Base-by-base conservation (phyloP, 768 basidiomycete species). In the Trametes cubensis region DNA sequence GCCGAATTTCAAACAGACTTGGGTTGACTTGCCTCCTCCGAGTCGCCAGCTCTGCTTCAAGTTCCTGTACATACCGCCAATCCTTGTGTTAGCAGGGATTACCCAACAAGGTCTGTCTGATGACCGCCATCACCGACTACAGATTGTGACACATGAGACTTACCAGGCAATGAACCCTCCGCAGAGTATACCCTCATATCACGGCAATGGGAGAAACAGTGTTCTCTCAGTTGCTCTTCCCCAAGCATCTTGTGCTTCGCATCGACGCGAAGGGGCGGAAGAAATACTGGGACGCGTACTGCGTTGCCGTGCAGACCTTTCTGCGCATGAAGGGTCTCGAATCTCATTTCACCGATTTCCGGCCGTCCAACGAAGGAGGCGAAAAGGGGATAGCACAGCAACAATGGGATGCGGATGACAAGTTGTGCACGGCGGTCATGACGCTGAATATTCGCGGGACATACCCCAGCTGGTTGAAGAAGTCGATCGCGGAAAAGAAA, bases 361-460 rank as follows among this genome's bases (percentile, higher is more conserved):
- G 8, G 15, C 40, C 39, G 2, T 6, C 41, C 6, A 6, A 44
- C 41, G 53, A 55, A 26, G 8, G 40, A 23, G 26, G 44, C 23
- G 42, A 44, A 26, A 44, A n/a, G 41, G 25, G 45, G 21, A 15
- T 4, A 44, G 45, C 11, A n/a, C 18, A 30, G 38, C 20, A 17
- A 34, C 45, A 7, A 45, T 55, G 55, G 55, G 55, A 46, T n/a
- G 20, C 7, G 28, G 55, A 55, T 7, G 55, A 55, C 55, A 18
- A 34, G 28, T 30, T 55, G 6, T 42, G 41, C 42, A 30, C 13
- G 28, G 28, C 54, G 10, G 41, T 55, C 17, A 55, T 55, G 7
- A 44, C 17, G n/a, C 54, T 55, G 26, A 55, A 55, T 14, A 55
- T 55, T 38, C 26, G 26, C n/a, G 55, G 55, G 55, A 10, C 38